Base-by-base conservation (phyloP, 2,329 filamentous ascomycete species). In the Diaporthe vexans region DNA sequence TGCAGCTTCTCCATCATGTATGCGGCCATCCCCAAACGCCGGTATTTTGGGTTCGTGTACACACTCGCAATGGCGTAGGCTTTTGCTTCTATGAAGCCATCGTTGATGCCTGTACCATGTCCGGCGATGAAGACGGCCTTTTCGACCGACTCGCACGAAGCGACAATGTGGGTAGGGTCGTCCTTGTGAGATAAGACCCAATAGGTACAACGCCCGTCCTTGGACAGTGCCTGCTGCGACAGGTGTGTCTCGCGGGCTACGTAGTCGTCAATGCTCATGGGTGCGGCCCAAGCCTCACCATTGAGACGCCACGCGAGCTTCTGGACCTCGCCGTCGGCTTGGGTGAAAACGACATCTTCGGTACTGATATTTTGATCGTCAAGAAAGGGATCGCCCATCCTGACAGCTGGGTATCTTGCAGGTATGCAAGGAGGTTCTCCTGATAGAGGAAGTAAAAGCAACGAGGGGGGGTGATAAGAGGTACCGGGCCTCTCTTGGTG, bases 31-130 rank as follows among this genome's bases (percentile, higher is more conserved):
- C 84, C 83, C 9, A 78, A 73, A 43, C 77, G 77, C 54, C 83
- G 82, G 56, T 82, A 80, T 26, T 80, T 76, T 8, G 80, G 78
- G 58, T 81, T 80, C 9, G 84, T 85, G 76, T 81, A 82, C 21
- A 85, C 76, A 57, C 83, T 81, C 65, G 81, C 80, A 58, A 85
- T 79, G 67, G 79, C 76, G 73, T 80, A 82, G n/a, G 79, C 81
- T 21, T 77, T 77, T 58, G 77, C 79, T 13, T 79, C 73, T 21
- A 78, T 75, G 29, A 79, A 76, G 35, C 79, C 78, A 73, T 57
- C 65, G 75, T 76, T 67, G 52, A 71, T 73, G 37, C 74, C 72
- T 29, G 78, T 72, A 69, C 76, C 78, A 6, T 78, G 72, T 57
- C 78, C 78, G 13, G 78, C 76, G 52, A 80, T 74, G 72, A 81